These are phyloP conservation scores for Mitragyna speciosa DNA, from an alignment of 257 asterid genomes.

Conservation along the genomic window DNA sequence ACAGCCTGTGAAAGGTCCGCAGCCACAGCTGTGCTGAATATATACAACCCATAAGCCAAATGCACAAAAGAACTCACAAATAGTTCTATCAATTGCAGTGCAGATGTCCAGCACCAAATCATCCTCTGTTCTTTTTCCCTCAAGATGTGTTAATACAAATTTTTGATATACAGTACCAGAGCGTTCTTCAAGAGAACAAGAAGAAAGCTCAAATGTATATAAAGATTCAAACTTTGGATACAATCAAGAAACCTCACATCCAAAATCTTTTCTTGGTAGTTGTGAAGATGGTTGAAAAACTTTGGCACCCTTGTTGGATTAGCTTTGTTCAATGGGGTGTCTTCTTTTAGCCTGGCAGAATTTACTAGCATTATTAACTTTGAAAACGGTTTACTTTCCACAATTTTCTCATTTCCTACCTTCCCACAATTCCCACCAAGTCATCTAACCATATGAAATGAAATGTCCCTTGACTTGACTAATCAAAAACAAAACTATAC, in stretches of 20 bases:
- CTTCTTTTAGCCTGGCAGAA: slow-evolving; percentile 6
- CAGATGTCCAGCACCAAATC: slow-evolving; percentile 73
- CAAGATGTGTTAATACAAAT: neutral
- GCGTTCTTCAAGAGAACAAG: slow-evolving; percentile 58
- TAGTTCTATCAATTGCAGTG: slow-evolving; percentile 70
- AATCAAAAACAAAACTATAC: neutral
- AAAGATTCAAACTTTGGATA: slow-evolving; percentile 9
- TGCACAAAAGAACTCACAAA: slow-evolving; percentile 75
- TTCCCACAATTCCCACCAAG: slow-evolving; percentile 10
- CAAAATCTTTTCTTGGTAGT: neutral
- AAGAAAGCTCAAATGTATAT: slow-evolving; percentile 47
- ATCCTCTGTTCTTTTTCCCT: slow-evolving; percentile 22
- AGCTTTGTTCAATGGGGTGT: slow-evolving; percentile 5
- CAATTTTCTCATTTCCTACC: slow-evolving; percentile 47
- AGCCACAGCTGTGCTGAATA: slow-evolving; percentile 87
- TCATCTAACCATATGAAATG: neutral
- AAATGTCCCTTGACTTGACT: neutral
- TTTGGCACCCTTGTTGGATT: slow-evolving; percentile 7
- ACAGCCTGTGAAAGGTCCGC: slow-evolving; percentile 76
- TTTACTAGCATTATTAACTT: neutral
- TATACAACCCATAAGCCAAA: slow-evolving; percentile 82
- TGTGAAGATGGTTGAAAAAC: neutral
- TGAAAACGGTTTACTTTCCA: slow-evolving; percentile 36
- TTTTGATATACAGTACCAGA: slow-evolving; percentile 3
- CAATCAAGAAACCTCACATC: slow-evolving; percentile 12